Percentiles rank a stretch among this genome's conserved stretches.
Evolutionary conservation across 148 eudicot genomes (phyloP).

Genomic region (Fagopyrum esculentum): DNA sequence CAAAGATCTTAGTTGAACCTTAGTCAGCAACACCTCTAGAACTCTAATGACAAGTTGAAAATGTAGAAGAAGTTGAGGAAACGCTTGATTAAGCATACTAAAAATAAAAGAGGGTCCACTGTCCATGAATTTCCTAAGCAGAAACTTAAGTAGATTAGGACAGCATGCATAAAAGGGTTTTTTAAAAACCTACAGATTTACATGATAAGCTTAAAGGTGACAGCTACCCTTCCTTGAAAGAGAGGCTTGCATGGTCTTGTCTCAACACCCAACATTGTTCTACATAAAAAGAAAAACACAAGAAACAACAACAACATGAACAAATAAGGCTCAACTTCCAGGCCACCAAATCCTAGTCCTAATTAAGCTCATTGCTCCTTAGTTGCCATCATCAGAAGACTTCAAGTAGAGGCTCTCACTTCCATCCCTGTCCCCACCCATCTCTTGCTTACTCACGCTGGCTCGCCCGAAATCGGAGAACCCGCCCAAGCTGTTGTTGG

Average conservation of each 20-base stretch:
- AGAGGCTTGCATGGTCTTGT: background rate
- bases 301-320: background rate
- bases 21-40: too few relatives aligned
- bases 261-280: background rate
- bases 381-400: slow-evolving; percentile 58
- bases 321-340: background rate
- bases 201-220: slow-evolving; percentile 7
- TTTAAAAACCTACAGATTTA: slow-evolving; percentile 5
- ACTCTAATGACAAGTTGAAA: too few relatives aligned
- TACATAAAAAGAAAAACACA: background rate
- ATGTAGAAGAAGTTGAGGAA: too few relatives aligned
- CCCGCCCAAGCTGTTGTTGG: slow-evolving; percentile 38
- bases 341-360: slow-evolving; percentile 4
- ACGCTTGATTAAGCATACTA: too few relatives aligned
- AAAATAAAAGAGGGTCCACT: too few relatives aligned
- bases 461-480: slow-evolving; percentile 52
- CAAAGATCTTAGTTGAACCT: too few relatives aligned
- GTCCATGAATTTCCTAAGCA: too few relatives aligned
- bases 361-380: background rate
- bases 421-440: slow-evolving; percentile 30
- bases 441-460: slow-evolving; percentile 46
- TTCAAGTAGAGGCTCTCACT: slow-evolving; percentile 69
- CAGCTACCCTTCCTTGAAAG: background rate
- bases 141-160: too few relatives aligned
- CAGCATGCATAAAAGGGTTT: background rate